These are phyloP conservation scores for Ogataea neopini DNA, from an alignment of 805 yeast species.

Conservation along the genomic window DNA sequence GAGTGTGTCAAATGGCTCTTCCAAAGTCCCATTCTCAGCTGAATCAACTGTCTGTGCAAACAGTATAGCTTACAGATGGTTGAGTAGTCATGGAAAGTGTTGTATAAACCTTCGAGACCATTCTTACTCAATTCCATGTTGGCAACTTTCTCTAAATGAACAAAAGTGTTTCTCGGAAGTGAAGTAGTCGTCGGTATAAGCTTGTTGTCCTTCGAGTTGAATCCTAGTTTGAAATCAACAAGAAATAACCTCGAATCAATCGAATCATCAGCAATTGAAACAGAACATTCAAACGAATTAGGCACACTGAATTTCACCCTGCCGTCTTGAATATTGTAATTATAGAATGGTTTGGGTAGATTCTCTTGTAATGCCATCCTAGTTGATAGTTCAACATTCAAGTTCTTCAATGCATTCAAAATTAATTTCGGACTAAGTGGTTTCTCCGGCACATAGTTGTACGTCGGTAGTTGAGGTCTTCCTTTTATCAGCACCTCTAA, in stretches of 20 bases:
- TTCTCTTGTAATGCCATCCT: slow-evolving; percentile 68
- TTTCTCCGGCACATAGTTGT: slow-evolving; percentile 52
- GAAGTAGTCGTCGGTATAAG: slow-evolving; percentile 30
- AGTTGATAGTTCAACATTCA: slow-evolving; percentile 72
- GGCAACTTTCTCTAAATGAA: slow-evolving; percentile 53
- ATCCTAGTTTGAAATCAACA: slow-evolving; percentile 71
- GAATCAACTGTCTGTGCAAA: slow-evolving; percentile 56
- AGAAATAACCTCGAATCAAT: slow-evolving; percentile 68
- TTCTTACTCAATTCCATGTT: slow-evolving; percentile 50
- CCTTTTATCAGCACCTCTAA: slow-evolving; percentile 81
- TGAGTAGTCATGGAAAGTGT: slow-evolving; percentile 57
- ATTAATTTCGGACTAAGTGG: slow-evolving; percentile 57
- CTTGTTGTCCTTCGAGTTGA: slow-evolving; percentile 43
- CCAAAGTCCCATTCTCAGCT: slow-evolving; percentile 56
- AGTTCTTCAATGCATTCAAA: slow-evolving; percentile 59
- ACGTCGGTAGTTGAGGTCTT: slow-evolving; percentile 70
- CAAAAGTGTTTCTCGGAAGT: slow-evolving; percentile 35
- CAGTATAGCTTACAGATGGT: slow-evolving; percentile 64
- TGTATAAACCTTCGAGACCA: slow-evolving; percentile 55
- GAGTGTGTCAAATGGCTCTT: slow-evolving; percentile 58
- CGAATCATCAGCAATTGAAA: slow-evolving; percentile 67
- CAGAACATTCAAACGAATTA: slow-evolving; percentile 69
- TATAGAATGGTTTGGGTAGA: slow-evolving; percentile 64
- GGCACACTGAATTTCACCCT: slow-evolving; percentile 64
- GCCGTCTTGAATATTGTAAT: slow-evolving; percentile 73